Conservation (phyloP, 208 protist genomes). For the Phytomonas francai region DNA sequence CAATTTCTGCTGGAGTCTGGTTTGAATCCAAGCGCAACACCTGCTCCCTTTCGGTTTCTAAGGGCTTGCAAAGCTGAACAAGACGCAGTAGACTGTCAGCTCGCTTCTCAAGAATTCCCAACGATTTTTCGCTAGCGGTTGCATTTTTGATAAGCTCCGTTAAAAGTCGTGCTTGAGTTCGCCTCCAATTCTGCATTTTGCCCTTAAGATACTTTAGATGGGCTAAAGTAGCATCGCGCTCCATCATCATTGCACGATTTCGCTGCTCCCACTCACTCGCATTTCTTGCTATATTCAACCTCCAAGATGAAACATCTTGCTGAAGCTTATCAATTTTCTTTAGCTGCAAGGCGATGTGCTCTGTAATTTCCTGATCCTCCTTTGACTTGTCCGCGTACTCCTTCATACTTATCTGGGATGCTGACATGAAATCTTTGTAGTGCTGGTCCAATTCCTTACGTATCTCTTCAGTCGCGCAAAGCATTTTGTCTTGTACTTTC, state of each 20-base stretch:
- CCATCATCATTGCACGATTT: slow-evolving; percentile 86
- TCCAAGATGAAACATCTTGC: slow-evolving; percentile 86
- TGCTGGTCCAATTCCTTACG: slow-evolving; percentile 70
- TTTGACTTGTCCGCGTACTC: slow-evolving; percentile 94
- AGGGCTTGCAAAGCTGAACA: slow-evolving; percentile 86
- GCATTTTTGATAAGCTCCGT: slow-evolving; percentile 88
- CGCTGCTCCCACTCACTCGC: slow-evolving; percentile 89
- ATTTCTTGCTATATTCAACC: slow-evolving; percentile 85
- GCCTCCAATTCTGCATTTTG: slow-evolving; percentile 91
- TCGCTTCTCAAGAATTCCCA: slow-evolving; percentile 56
- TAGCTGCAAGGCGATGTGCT: slow-evolving; percentile 82
- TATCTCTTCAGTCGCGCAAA: slow-evolving; percentile 54
- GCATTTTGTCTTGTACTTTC: slow-evolving; percentile 80
- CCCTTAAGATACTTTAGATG: slow-evolving; percentile 92
- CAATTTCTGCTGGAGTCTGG: slow-evolving; percentile 53
- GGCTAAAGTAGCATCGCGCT: slow-evolving; percentile 86
- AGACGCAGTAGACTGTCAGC: slow-evolving; percentile 90
- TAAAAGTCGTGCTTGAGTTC: slow-evolving; percentile 76
- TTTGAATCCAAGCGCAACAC: slow-evolving; percentile 87
- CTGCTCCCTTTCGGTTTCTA: slow-evolving; percentile 95
- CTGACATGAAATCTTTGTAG: slow-evolving; percentile 90
- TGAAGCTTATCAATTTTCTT: slow-evolving; percentile 93
- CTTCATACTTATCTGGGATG: slow-evolving; percentile 91
- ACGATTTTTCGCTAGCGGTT: slow-evolving; percentile 58
- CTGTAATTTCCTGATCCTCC: slow-evolving; percentile 89